phyloP scores from a whole-genome alignment of 345 rosid species.

The Pistacia atlantica region DNA sequence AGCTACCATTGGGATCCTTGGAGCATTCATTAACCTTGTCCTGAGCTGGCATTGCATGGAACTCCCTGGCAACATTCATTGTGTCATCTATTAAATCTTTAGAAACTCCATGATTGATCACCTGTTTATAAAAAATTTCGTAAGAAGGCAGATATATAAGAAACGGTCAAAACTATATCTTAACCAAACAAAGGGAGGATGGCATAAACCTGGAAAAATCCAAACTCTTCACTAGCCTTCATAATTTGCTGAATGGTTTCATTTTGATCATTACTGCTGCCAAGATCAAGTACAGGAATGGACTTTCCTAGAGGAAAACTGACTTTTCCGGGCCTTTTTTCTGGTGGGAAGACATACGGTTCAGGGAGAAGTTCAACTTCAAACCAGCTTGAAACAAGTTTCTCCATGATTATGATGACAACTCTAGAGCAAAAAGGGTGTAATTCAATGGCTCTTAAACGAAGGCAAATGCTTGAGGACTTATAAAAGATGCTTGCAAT shows the following conservation, averaged over 20 bases:
- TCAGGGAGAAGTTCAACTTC: slow-evolving; percentile 28
- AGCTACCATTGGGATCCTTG: slow-evolving; percentile 31
- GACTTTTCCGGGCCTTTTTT: slow-evolving; percentile 28
- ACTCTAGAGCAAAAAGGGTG: background rate
- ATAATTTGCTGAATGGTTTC: slow-evolving; percentile 25
- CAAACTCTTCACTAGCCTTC: slow-evolving; percentile 41
- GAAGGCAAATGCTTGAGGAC: background rate
- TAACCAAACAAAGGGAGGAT: background rate
- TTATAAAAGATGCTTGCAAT: slow-evolving; percentile 6
- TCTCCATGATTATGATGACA: slow-evolving; percentile 26
- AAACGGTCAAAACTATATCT: no score
- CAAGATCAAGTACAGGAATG: slow-evolving; percentile 40
- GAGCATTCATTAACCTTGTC: slow-evolving; percentile 27
- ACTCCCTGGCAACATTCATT: slow-evolving; percentile 29
- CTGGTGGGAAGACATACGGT: slow-evolving; percentile 35
- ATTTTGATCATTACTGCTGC: slow-evolving; percentile 10
- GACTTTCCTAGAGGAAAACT: slow-evolving; percentile 19
- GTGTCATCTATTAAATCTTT: slow-evolving; percentile 29
- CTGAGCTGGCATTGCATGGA: slow-evolving; percentile 33
- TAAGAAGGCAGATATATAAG: background rate
- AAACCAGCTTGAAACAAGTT: slow-evolving; percentile 33
- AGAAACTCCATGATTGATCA: slow-evolving; percentile 41
- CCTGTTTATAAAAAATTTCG: slow-evolving; percentile 23
- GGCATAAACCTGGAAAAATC: slow-evolving; percentile 37
- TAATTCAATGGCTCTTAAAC: background rate